phyloP scores from a whole-genome alignment of 305 asterid genomes.

The Ilex paraguariensis region DNA sequence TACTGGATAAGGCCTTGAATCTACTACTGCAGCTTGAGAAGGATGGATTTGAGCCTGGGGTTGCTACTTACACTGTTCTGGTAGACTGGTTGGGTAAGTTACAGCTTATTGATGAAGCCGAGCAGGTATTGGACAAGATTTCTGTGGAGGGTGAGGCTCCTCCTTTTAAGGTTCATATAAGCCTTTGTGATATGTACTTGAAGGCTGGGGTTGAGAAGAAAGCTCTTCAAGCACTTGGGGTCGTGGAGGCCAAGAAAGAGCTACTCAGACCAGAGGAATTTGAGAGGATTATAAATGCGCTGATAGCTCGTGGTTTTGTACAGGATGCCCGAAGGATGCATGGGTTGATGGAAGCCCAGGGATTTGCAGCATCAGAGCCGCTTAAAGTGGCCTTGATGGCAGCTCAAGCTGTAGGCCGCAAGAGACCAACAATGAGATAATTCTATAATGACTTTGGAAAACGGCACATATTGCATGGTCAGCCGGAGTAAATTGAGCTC shows the following conservation, averaged over 20 bases:
- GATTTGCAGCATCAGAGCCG: slow-evolving; percentile 25
- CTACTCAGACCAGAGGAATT: slow-evolving; percentile 46
- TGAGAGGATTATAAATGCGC: slow-evolving; percentile 55
- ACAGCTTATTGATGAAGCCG: slow-evolving; percentile 75
- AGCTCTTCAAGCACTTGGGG: slow-evolving; percentile 78
- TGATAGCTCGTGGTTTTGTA: slow-evolving; percentile 46
- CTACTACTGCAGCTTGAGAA: slow-evolving; percentile 65
- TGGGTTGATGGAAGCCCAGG: slow-evolving; percentile 52
- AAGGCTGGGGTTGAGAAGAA: slow-evolving; percentile 59
- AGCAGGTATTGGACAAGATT: slow-evolving; percentile 67
- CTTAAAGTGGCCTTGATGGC: slow-evolving; percentile 14
- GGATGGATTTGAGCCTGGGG: slow-evolving; percentile 70
- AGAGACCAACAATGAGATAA: slow-evolving; percentile 13
- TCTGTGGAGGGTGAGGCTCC: slow-evolving; percentile 65
- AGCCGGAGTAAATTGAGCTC: too few relatives aligned
- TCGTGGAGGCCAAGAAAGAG: slow-evolving; percentile 67
- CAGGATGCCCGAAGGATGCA: slow-evolving; percentile 58
- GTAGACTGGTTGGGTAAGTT: slow-evolving; percentile 72
- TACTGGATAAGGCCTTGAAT: slow-evolving; percentile 52
- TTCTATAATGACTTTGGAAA: not conserved
- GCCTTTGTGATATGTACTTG: slow-evolving; percentile 74
- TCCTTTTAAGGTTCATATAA: slow-evolving; percentile 56
- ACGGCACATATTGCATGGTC: too few relatives aligned
- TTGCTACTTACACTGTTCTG: slow-evolving; percentile 58
- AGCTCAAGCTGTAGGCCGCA: slow-evolving; percentile 12